Percentiles rank a stretch among this genome's conserved stretches.
phyloP scores from a whole-genome alignment of 257 asterid species.

The Lycium barbarum region DNA sequence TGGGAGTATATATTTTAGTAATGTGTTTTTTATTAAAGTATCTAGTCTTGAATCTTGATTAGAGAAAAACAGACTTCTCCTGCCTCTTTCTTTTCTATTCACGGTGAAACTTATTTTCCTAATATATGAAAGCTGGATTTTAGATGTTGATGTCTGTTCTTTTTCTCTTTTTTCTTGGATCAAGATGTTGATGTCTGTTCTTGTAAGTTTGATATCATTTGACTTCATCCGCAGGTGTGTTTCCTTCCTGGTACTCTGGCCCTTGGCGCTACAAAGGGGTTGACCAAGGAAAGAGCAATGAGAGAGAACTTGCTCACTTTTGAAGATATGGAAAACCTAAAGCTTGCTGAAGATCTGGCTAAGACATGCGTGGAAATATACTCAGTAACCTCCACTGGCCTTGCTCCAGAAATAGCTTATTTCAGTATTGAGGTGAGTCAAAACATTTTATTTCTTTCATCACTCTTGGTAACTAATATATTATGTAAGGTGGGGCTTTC shows the following conservation, averaged over 20 bases:
- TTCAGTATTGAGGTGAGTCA: conserved; percentile 74
- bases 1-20: neutral
- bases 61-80: neutral
- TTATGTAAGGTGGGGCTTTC: neutral
- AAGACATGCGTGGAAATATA: conserved; percentile 89
- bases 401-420: conserved; percentile 94
- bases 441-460: conserved; percentile 5
- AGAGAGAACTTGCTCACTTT: conserved; percentile 69
- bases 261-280: conserved; percentile 95
- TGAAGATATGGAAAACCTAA: conserved; percentile 87
- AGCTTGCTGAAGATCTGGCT: conserved; percentile 93
- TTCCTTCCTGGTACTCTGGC: conserved; percentile 98
- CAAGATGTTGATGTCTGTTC: conserved; percentile 3
- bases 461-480: conserved; percentile 26
- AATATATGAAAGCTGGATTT: neutral
- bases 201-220: neutral
- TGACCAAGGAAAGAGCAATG: conserved; percentile 77
- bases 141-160: conserved; percentile 2
- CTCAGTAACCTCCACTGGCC: conserved; percentile 88
- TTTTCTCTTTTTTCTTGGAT: neutral
- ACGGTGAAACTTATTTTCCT: neutral
- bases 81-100: conserved; percentile 7
- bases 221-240: conserved; percentile 66
- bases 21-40: neutral
- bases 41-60: neutral